Conservation (phyloP, 2,329 filamentous ascomycete genomes). For the Colletotrichum paranaense region DNA sequence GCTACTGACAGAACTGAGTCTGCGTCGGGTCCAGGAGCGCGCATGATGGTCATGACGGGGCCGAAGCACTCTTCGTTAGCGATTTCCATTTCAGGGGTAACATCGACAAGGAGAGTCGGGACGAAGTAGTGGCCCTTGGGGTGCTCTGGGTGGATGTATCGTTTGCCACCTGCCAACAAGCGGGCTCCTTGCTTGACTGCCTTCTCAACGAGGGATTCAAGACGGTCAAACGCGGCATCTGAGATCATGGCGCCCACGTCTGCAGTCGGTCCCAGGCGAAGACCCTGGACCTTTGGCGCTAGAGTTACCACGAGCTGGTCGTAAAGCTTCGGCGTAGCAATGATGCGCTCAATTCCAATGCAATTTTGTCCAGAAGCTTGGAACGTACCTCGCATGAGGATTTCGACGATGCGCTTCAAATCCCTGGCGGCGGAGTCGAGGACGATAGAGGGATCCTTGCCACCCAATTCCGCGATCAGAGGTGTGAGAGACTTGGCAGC, state of each 20-base stretch:
- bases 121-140: conserved; percentile 90
- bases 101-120: conserved; percentile 91
- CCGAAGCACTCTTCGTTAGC: conserved; percentile 94
- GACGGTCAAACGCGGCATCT: conserved; percentile 75
- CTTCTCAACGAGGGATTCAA: conserved; percentile 81
- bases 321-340: conserved; percentile 83
- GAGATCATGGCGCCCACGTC: conserved; percentile 95
- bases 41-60: conserved; percentile 89
- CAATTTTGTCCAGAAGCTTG: conserved; percentile 98
- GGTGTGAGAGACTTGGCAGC: conserved; percentile 90
- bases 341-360: conserved; percentile 94
- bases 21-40: conserved; percentile 69
- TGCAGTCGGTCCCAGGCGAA: conserved; percentile 81
- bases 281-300: conserved; percentile 76
- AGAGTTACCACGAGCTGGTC: conserved; percentile 77
- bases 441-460: conserved; percentile 92
- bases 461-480: conserved; percentile 90
- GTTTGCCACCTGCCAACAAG: conserved; percentile 82
- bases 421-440: conserved; percentile 79
- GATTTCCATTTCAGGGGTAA: conserved; percentile 86
- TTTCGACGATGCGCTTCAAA: conserved; percentile 79
- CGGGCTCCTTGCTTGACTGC: conserved; percentile 84
- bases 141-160: conserved; percentile 77
- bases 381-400: conserved; percentile 92
- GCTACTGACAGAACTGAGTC: conserved; percentile 78